Evolutionary conservation across 805 yeast species (phyloP), one percentile per base, ranked within the genome.

Genomic region (Starmerella tilneyi): DNA sequence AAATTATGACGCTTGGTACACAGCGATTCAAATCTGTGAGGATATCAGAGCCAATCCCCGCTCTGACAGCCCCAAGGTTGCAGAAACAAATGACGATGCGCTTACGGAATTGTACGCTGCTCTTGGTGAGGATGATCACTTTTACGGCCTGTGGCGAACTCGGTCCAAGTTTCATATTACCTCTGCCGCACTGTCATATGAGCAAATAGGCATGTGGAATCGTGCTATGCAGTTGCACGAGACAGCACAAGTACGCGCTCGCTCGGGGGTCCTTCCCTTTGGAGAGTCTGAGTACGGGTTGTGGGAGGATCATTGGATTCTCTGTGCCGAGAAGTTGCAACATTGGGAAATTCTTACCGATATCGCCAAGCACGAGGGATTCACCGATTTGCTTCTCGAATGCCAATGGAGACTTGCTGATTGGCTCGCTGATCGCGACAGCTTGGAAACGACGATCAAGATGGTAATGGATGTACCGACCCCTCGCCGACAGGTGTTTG

Each of bases 361-460:
- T 57, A 70, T 94, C 24, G 96, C 98, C 2, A 86, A 89, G 56
- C 97, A 94, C 59, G 99, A 94, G 68, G 96, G 96, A 0, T 94
- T 89, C 60, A 86, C 96, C 0, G 98, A 92, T 58, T 69, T 92
- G 52, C 66, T 94, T 21, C 69, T 92, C n/a, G 99, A 92, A 62
- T 94, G 98, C 72, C 98, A 97, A 30, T 92, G 99, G 99, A 73
- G 99, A 58, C 94, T 92, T 31, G 96, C 98, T 7, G 97, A 92
- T 59, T 92, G 98, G 98, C 81, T 80, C 49, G 79, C 94, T 8
- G 98, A 94, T 58, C 74, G 88, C 52, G 97, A 89, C 53, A 92
- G 97, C 0, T 68, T 92, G 30, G 96, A 88, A 59, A 95, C 84
- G 58, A 81, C 94, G 1, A 94, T 92, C 21, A 84, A 86, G 63